These are phyloP conservation scores for Capsicum chinense DNA, from an alignment of 257 asterid species.

Conservation along the genomic window DNA sequence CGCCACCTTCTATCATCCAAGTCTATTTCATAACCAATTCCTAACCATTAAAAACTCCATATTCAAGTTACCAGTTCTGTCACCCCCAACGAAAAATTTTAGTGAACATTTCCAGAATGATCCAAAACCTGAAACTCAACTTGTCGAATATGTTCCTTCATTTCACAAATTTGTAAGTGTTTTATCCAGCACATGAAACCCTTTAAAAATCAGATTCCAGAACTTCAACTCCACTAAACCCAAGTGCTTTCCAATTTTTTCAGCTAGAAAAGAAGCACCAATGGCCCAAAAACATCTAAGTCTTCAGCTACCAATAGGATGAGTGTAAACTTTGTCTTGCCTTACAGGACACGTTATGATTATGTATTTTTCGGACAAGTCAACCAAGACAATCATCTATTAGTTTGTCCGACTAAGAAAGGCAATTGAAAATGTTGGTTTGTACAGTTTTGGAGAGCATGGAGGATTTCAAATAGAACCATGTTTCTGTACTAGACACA, in stretches of 20 bases:
- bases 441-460: neutral
- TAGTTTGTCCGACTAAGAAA: neutral
- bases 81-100: neutral
- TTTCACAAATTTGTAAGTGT: conserved; percentile 10
- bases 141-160: neutral
- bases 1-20: neutral
- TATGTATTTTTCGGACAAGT: neutral
- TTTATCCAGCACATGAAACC: neutral
- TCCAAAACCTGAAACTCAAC: neutral
- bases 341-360: neutral
- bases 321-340: neutral
- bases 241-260: neutral
- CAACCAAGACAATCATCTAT: conserved; percentile 9
- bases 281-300: neutral
- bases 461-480: neutral
- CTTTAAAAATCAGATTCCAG: conserved; percentile 16
- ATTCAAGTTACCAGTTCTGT: neutral
- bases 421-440: neutral
- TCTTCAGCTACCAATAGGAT: conserved; percentile 15
- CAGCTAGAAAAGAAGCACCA: conserved; percentile 11
- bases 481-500: neutral
- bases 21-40: neutral
- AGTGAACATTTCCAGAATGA: neutral
- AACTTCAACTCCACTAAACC: conserved; percentile 9
- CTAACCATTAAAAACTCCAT: neutral